Conservation (phyloP, 345 rosid species). For the Eucalyptus shirleyi region DNA sequence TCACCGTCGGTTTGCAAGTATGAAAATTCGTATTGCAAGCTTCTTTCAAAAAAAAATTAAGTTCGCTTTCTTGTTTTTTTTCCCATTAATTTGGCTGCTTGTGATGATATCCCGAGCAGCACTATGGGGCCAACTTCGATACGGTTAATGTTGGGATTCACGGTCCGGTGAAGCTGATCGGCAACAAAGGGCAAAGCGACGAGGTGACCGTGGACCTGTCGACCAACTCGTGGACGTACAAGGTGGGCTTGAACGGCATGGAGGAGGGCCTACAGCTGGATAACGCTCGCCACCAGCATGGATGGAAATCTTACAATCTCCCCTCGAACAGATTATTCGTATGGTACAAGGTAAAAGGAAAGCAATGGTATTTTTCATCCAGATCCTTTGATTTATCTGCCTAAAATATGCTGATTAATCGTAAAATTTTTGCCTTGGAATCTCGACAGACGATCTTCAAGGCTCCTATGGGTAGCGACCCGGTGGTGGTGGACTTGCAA, state of each 20-base stretch:
- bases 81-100: background rate
- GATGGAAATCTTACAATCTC: slow-evolving; percentile 9
- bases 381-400: background rate
- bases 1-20: slow-evolving; percentile 29
- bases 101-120: background rate
- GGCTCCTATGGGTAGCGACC: slow-evolving; percentile 44
- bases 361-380: background rate
- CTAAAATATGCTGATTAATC: background rate
- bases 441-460: slow-evolving; percentile 28
- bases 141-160: background rate
- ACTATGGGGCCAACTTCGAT: slow-evolving; percentile 15
- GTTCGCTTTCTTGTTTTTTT: background rate
- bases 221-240: slow-evolving; percentile 35
- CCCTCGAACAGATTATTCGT: slow-evolving; percentile 21
- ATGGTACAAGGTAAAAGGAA: slow-evolving; percentile 51
- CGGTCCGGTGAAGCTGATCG: slow-evolving; percentile 20
- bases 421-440: background rate
- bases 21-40: background rate
- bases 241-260: slow-evolving; percentile 37
- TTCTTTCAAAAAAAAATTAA: background rate
- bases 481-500: slow-evolving; percentile 51
- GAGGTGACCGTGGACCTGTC: slow-evolving; percentile 5
- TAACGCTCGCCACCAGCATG: background rate
- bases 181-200: background rate
- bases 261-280: slow-evolving; percentile 1